Evolutionary conservation across 768 basidiomycete genomes (phyloP).

Genomic region (Leccinum boreale): DNA sequence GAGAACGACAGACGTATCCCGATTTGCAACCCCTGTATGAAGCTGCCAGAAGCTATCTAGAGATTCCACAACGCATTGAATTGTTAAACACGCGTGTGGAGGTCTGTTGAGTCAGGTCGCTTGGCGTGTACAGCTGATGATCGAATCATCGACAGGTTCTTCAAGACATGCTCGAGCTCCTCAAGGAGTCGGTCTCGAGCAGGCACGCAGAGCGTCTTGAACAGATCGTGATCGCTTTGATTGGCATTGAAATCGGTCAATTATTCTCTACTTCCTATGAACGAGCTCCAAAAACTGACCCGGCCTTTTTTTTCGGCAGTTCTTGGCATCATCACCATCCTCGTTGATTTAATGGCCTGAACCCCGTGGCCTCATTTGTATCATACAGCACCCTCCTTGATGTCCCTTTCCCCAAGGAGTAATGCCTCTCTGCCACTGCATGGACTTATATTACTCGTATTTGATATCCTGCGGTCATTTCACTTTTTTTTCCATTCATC

Average conservation of each 20-base stretch:
- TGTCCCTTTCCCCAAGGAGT: slow-evolving; percentile 4
- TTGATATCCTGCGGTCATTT: slow-evolving; percentile 2
- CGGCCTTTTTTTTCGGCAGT: slow-evolving; percentile 39
- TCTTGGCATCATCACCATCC: slow-evolving; percentile 86
- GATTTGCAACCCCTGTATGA: slow-evolving; percentile 95
- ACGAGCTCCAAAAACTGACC: background rate
- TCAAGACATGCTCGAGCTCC: slow-evolving; percentile 93
- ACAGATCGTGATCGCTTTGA: slow-evolving; percentile 88
- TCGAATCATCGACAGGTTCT: slow-evolving; percentile 55
- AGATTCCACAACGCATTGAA: slow-evolving; percentile 92
- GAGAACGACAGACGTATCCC: slow-evolving; percentile 70
- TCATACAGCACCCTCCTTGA: slow-evolving; percentile 3
- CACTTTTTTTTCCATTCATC: background rate
- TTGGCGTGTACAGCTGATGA: slow-evolving; percentile 1
- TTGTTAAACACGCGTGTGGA: slow-evolving; percentile 92
- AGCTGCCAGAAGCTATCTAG: slow-evolving; percentile 89
- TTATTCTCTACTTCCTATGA: slow-evolving; percentile 2
- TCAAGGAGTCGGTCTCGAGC: slow-evolving; percentile 93
- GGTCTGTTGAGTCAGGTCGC: slow-evolving; percentile 40
- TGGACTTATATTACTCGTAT: slow-evolving; percentile 3
- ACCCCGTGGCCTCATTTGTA: slow-evolving; percentile 7
- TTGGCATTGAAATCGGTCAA: slow-evolving; percentile 83
- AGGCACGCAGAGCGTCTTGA: slow-evolving; percentile 89
- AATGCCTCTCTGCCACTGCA: slow-evolving; percentile 2
- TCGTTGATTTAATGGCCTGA: slow-evolving; percentile 75